Percentiles rank a stretch among this genome's conserved stretches.
Conservation (phyloP, 371 early-diverging fungal genomes). For the Circinella umbellata region DNA sequence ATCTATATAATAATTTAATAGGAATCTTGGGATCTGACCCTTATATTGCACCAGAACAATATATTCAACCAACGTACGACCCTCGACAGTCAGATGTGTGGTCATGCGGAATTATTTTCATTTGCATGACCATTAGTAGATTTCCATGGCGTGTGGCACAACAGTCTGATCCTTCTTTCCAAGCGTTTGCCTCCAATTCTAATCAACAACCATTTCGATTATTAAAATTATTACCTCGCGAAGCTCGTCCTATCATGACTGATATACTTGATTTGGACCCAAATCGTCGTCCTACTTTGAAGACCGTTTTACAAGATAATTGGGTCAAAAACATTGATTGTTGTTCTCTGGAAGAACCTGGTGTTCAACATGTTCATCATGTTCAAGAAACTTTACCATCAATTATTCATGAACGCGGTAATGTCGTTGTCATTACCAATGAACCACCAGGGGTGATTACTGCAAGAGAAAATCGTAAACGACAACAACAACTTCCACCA, state of each 20-base stretch:
- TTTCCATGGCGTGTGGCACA: constrained; percentile 77
- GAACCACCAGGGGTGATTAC: constrained; percentile 31
- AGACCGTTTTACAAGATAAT: constrained; percentile 46
- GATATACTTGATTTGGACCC: constrained; percentile 62
- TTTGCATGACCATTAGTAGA: constrained; percentile 74
- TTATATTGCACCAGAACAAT: constrained; percentile 92
- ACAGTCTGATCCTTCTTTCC: constrained; percentile 54
- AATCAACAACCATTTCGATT: constrained; percentile 49
- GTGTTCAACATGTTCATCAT: constrained; percentile 54
- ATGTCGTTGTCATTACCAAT: constrained; percentile 26
- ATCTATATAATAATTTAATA: not conserved
- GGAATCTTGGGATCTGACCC: constrained; percentile 71
- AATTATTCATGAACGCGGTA: constrained; percentile 13
- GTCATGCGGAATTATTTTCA: constrained; percentile 78
- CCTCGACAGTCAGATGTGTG: constrained; percentile 73
- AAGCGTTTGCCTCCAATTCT: constrained; percentile 45
- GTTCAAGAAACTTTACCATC: constrained; percentile 24
- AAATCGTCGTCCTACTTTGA: constrained; percentile 44
- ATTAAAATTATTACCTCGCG: constrained; percentile 57
- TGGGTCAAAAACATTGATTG: constrained; percentile 66
- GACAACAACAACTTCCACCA: constrained; percentile 7
- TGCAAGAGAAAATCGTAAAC: constrained; percentile 28
- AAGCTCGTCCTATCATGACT: constrained; percentile 45
- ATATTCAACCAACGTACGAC: constrained; percentile 61
- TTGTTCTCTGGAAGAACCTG: constrained; percentile 55